A percentile compares a stretch with the other conserved stretches of the same genome.
These are phyloP conservation scores for Erysiphe pulchra DNA, from an alignment of 2,329 filamentous ascomycete genomes.

Conservation along the genomic window DNA sequence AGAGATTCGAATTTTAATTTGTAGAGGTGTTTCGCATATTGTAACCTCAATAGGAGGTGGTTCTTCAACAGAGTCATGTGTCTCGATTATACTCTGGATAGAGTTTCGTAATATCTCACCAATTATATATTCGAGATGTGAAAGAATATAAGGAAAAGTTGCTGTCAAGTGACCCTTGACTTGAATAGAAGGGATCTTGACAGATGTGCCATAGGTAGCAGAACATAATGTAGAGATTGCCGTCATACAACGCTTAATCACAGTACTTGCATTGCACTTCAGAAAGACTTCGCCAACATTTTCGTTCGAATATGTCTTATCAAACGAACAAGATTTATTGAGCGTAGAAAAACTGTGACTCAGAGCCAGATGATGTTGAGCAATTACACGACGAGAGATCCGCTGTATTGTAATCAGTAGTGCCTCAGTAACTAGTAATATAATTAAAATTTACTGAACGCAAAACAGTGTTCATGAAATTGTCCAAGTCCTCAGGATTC, in stretches of 20 bases:
- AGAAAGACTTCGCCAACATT: slow-evolving; percentile 93
- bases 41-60: slow-evolving; percentile 80
- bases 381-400: slow-evolving; percentile 87
- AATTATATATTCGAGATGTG: slow-evolving; percentile 89
- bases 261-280: slow-evolving; percentile 71
- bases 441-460: slow-evolving; percentile 37
- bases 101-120: slow-evolving; percentile 88
- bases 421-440: too few relatives aligned
- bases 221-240: slow-evolving; percentile 50
- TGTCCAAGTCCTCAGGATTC: slow-evolving; percentile 57
- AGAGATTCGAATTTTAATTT: slow-evolving; percentile 88
- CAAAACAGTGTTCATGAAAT: slow-evolving; percentile 84
- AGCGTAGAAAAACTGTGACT: slow-evolving; percentile 53
- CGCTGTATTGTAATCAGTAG: slow-evolving; percentile 24
- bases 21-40: slow-evolving; percentile 78
- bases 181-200: slow-evolving; percentile 53
- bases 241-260: slow-evolving; percentile 59
- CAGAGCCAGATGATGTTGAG: slow-evolving; percentile 84
- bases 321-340: slow-evolving; percentile 35
- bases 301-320: slow-evolving; percentile 34
- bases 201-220: slow-evolving; percentile 45
- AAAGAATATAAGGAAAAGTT: slow-evolving; percentile 88
- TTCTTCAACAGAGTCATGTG: slow-evolving; percentile 7
- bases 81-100: slow-evolving; percentile 71
- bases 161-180: slow-evolving; percentile 68